Percentiles rank a stretch among this genome's conserved stretches.
phyloP scores from a whole-genome alignment of 345 rosid genomes.

The Viola odorata region DNA sequence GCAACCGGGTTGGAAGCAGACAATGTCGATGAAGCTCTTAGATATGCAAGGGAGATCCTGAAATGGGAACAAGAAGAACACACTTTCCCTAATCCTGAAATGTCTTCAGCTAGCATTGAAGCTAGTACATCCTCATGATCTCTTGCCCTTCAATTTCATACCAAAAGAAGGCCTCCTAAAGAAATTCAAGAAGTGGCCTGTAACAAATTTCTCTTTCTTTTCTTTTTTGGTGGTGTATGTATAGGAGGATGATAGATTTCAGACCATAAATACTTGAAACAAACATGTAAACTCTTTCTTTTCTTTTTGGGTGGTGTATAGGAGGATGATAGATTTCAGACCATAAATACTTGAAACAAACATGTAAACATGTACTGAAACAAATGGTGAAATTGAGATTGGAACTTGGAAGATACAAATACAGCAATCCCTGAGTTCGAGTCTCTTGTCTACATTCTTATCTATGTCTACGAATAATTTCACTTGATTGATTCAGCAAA shows the following conservation, averaged over 20 bases:
- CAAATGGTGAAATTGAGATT: no score
- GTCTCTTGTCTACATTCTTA: no score
- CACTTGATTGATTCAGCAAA: no score
- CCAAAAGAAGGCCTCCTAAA: not conserved
- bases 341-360: not conserved
- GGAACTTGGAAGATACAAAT: no score
- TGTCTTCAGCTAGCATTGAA: conserved; percentile 40
- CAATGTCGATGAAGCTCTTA: conserved; percentile 46
- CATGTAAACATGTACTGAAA: not conserved
- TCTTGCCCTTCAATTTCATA: not conserved
- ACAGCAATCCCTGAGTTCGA: no score
- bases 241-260: not conserved
- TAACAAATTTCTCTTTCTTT: not conserved
- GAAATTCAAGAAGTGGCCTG: no score
- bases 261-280: not conserved
- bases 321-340: not conserved
- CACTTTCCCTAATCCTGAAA: conserved; percentile 24
- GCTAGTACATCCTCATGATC: conserved; percentile 45
- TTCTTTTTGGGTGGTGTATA: no score
- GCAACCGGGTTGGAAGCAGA: conserved; percentile 60
- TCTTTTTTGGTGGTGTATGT: not conserved
- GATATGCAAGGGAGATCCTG: conserved; percentile 59
- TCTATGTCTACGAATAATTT: no score
- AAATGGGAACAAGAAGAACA: conserved; percentile 49
- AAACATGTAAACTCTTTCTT: not conserved